Evolutionary conservation across 23 red algal genomes (phyloP).

Genomic region (Chondrus crispus): DNA sequence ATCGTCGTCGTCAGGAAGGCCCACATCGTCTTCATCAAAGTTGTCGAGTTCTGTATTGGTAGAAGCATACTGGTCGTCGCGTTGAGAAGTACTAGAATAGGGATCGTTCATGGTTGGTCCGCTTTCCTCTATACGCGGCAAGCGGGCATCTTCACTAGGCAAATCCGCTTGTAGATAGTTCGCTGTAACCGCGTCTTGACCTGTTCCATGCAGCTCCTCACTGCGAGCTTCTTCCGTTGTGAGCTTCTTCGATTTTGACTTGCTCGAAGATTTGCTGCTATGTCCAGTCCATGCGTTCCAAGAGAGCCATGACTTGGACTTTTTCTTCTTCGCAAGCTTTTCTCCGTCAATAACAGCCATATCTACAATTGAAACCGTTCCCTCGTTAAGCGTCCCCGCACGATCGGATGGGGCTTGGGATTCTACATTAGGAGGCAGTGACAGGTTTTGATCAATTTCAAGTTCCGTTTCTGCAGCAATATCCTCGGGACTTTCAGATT

Average conservation of each 20-base stretch:
- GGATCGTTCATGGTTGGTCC: no score
- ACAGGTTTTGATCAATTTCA: not conserved
- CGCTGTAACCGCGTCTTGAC: no score
- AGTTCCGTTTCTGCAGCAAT: not conserved
- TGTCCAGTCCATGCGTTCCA: slow-evolving; percentile 30
- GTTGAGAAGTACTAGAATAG: no score
- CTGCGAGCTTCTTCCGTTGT: no score
- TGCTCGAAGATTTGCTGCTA: not conserved
- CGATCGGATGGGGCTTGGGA: not conserved
- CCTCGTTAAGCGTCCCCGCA: no score
- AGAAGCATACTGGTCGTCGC: no score
- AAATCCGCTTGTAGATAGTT: no score
- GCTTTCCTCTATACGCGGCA: no score
- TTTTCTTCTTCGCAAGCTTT: not conserved
- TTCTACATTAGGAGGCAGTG: not conserved
- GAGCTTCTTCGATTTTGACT: slow-evolving; percentile 4
- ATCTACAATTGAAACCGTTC: no score
- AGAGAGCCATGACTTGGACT: slow-evolving; percentile 54
- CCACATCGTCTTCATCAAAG: not conserved
- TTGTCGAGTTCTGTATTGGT: no score
- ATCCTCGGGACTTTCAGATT: not conserved
- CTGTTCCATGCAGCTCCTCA: no score
- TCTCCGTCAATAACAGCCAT: not conserved
- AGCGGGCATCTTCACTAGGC: no score
- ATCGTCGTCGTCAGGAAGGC: not conserved